Evolutionary conservation across 495 filamentous ascomycete genomes (phyloP), one percentile per base, ranked within the genome.

Genomic region (Cladorrhinum samala): DNA sequence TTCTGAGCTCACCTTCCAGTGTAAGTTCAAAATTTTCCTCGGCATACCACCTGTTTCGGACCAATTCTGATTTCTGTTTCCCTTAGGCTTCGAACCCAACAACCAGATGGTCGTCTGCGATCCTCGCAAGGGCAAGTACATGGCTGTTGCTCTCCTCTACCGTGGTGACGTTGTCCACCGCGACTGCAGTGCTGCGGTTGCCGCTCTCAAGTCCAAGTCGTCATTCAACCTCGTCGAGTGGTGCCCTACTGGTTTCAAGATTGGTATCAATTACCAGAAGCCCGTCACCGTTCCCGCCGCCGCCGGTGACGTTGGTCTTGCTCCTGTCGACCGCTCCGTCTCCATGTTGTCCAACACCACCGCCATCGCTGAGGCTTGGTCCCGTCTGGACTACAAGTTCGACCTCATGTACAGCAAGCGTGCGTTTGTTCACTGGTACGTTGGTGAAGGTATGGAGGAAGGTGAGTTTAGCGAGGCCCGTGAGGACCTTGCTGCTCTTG

Each of bases 51-150:
- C n/a, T n/a, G n/a, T n/a, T n/a, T n/a, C n/a, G n/a, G n/a, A 19
- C 9, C 19, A 7, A 9, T 14, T 18, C 49, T 40, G 25, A 45
- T 1, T 13, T 45, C 3, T 21, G 1, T 7, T 36, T 39, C 11
- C 7, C 33, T 37, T 40, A 83, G 83, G 88, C 72, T 91, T 92
- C 67, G 89, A 95, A 75, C 89, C 89, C 47, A 88, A 91, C 79
- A 95, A 95, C 78, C 89, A 95, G 77, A 95, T 95, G 89, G 89
- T 95, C 20, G 88, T 91, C 64, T 95, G 89, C 66, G 88, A 95
- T 62, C 89, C 89, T 50, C 85, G 87, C 60, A 89, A 92, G 50
- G 89, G 89, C 67, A 94, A 94, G 74, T 95, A 93, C 78, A 95
- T 95, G 89, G 89, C 89, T 46, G 88, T 91, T 24, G 88, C 88